Conservation (phyloP, 495 filamentous ascomycete species). For the Penicillium taxi region DNA sequence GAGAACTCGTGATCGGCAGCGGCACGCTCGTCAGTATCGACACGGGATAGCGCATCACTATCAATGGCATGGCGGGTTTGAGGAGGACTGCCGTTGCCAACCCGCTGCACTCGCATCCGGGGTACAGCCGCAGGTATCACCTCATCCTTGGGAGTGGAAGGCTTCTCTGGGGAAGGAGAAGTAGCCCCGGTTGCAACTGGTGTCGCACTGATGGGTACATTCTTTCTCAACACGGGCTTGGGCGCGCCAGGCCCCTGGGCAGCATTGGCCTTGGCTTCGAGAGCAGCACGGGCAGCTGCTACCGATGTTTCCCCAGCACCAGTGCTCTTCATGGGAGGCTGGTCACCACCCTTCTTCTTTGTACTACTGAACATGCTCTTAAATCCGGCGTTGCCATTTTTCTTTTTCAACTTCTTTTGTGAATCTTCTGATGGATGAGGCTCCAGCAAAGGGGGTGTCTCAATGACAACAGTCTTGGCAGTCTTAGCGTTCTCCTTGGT, state of each 20-base stretch:
- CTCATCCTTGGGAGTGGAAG: conserved; percentile 2
- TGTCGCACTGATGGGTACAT: conserved; percentile 28
- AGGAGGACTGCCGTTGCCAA: conserved; percentile 28
- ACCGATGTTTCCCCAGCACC: conserved; percentile 31
- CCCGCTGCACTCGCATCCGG: conserved; percentile 5
- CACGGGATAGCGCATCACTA: conserved; percentile 49
- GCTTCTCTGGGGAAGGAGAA: conserved; percentile 6
- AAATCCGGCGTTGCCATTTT: conserved; percentile 36
- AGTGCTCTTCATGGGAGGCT: conserved; percentile 30
- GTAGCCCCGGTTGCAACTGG: conserved; percentile 11
- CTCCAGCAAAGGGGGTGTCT: conserved; percentile 16
- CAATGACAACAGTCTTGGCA: conserved; percentile 16
- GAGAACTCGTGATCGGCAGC: conserved; percentile 66
- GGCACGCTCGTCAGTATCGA: conserved; percentile 56
- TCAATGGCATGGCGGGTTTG: conserved; percentile 44
- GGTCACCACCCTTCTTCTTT: conserved; percentile 34
- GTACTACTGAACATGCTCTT: conserved; percentile 40
- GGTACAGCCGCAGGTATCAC: conserved; percentile 16
- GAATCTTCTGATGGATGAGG: conserved; percentile 27
- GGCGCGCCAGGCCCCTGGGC: conserved; percentile 24
- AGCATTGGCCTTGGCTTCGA: conserved; percentile 36
- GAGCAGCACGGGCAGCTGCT: conserved; percentile 45
- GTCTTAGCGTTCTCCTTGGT: conserved; percentile 16
- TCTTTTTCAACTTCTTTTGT: conserved; percentile 41
- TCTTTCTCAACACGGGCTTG: conserved; percentile 25